Base-by-base conservation (phyloP, 495 filamentous ascomycete genomes). In the Tuber aestivum region DNA sequence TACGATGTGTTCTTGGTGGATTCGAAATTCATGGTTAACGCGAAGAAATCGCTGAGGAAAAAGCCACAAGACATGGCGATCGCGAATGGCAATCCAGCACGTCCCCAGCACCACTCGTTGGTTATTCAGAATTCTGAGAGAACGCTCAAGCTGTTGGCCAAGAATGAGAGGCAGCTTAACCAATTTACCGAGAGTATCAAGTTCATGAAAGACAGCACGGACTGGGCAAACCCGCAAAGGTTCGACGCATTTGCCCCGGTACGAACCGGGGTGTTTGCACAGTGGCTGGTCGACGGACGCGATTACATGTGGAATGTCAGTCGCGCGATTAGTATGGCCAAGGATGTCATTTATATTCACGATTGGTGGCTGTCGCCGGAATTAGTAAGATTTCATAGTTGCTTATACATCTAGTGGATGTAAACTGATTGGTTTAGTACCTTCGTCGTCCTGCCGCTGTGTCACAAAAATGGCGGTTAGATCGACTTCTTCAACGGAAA, bases 241-340 rank as follows among this genome's bases (percentile, higher is more conserved):
- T 98, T 97, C 82, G 91, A 90, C 74, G 97, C 94, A 81, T 99
- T 96, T 85, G 96, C 95, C 0, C 95, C 95, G 3, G 92, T 98
- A 14, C 88, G 95, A 72, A 90, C 89, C 38, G 89, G 90, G 69
- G 94, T 95, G 41, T 94, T 94, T 85, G 95, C 95, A 5, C 94
- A 97, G 82, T 98, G 95, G 95, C 87, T 99, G 9, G 95, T 99
- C 3, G 95, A 99, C 84, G 95, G 93, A 21, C 89, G 95, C 71
- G 95, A 99, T 82, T 95, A 98, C 84, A 98, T 98, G 95, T 99
- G 95, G 95, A 94, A 97, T 80, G 94, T 98, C 10, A 97, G 94
- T 9, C 89, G 95, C 72, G 95, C 95, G 3, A 97, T 99, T 83
- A 97, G 92, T 83, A 97, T 97, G 90, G 95, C 95, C 18, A 93